Percentiles rank a stretch among this genome's conserved stretches.
These are phyloP conservation scores for Fusarium keratoplasticum DNA, from an alignment of 2,329 filamentous ascomycete genomes.

Conservation along the genomic window DNA sequence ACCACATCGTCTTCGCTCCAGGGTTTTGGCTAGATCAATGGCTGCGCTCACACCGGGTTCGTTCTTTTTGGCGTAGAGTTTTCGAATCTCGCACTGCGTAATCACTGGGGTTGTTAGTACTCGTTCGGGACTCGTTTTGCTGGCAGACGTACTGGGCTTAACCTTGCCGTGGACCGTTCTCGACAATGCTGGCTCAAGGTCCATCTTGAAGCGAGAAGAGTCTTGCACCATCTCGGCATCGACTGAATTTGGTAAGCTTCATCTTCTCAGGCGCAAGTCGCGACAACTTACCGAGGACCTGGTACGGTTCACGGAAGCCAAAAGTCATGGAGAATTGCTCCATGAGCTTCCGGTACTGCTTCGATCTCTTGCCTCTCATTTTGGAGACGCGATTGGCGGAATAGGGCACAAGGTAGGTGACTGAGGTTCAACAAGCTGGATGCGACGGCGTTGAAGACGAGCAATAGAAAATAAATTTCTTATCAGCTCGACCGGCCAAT, in stretches of 20 bases:
- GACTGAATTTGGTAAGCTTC: constrained; percentile 59
- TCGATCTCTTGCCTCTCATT: constrained; percentile 65
- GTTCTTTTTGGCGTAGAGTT: constrained; percentile 74
- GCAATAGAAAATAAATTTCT: constrained; percentile 54
- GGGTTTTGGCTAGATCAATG: constrained; percentile 79
- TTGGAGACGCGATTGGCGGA: constrained; percentile 31
- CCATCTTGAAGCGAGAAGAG: constrained; percentile 88
- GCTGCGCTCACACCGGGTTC: constrained; percentile 67
- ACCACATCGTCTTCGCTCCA: constrained; percentile 81
- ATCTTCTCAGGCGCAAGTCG: constrained; percentile 3
- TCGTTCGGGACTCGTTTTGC: constrained; percentile 1
- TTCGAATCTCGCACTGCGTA: constrained; percentile 83
- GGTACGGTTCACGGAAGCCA: constrained; percentile 93
- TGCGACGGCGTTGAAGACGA: constrained; percentile 16
- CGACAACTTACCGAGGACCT: constrained; percentile 74
- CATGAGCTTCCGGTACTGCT: constrained; percentile 84
- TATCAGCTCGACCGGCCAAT: constrained; percentile 43
- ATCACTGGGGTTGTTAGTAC: constrained; percentile 68
- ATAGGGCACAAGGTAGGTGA: neutral
- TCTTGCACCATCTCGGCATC: constrained; percentile 88
- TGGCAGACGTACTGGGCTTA: constrained; percentile 74
- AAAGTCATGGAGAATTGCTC: constrained; percentile 89
- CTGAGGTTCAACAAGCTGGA: constrained; percentile 3
- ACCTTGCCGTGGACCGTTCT: constrained; percentile 88
- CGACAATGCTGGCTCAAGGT: constrained; percentile 80